phyloP scores from a whole-genome alignment of 441 rosid genomes.

The Sinapis alba region DNA sequence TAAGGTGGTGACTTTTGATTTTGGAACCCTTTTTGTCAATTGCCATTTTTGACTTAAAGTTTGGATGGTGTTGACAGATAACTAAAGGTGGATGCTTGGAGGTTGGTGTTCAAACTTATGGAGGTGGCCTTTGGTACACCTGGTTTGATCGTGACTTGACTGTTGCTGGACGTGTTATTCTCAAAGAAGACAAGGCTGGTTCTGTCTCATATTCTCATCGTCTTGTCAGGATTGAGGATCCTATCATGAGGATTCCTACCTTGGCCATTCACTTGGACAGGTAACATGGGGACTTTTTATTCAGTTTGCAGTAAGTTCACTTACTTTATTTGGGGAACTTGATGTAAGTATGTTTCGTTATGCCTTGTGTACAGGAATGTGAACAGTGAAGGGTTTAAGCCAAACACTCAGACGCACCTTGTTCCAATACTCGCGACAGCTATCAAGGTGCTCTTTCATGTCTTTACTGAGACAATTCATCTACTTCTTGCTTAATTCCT shows the following conservation, averaged over 20 bases:
- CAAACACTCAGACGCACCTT: slow-evolving; percentile 88
- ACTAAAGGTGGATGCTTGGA: slow-evolving; percentile 78
- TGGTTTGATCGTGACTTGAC: slow-evolving; percentile 99
- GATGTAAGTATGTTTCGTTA: neutral
- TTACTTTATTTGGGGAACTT: neutral
- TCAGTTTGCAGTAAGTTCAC: neutral
- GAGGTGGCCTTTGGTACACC: slow-evolving; percentile 96
- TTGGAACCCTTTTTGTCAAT: neutral
- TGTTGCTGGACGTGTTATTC: slow-evolving; percentile 83
- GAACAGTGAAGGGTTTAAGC: slow-evolving; percentile 86
- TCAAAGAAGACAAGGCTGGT: slow-evolving; percentile 65
- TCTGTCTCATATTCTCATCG: slow-evolving; percentile 65
- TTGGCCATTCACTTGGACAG: slow-evolving; percentile 96
- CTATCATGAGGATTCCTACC: slow-evolving; percentile 94
- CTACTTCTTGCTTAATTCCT: neutral
- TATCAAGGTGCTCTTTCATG: slow-evolving; percentile 57
- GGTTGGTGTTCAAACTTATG: slow-evolving; percentile 92
- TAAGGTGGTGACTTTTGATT: slow-evolving; percentile 62
- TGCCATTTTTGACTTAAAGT: neutral
- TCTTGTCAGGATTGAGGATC: slow-evolving; percentile 78
- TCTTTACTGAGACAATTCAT: neutral
- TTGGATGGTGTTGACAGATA: slow-evolving; percentile 52
- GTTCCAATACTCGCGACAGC: slow-evolving; percentile 90
- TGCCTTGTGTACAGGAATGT: slow-evolving; percentile 60
- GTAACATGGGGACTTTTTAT: slow-evolving; percentile 17